Conservation (phyloP, 83 land plant species). For the Larix sibirica region DNA sequence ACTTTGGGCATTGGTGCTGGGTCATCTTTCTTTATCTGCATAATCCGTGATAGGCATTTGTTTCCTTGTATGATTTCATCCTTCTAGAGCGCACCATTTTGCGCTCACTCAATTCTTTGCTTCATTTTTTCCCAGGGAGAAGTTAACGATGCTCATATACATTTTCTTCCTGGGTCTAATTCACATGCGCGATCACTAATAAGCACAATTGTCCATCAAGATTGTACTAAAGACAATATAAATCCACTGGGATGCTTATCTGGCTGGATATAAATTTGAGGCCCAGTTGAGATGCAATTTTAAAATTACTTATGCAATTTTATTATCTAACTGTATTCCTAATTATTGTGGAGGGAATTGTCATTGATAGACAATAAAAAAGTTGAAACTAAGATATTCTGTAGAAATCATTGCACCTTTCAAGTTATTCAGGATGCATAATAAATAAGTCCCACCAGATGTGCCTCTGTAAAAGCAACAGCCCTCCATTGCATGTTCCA, state of each 20-base stretch:
- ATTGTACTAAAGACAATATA: constrained; percentile 2
- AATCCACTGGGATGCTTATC: background rate
- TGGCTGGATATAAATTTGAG: background rate
- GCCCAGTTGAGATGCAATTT: background rate
- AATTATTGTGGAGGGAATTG: background rate
- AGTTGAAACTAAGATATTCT: background rate
- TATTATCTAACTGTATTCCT: background rate
- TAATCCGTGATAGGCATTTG: background rate
- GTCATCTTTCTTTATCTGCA: background rate
- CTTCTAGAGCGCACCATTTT: constrained; percentile 3
- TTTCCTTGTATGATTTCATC: background rate
- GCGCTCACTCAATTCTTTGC: background rate
- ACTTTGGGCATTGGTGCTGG: background rate
- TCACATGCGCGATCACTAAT: background rate
- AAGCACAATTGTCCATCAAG: background rate
- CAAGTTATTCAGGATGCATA: background rate
- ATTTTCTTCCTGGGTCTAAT: background rate
- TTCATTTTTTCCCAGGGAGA: background rate
- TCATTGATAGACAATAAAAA: background rate
- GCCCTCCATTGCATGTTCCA: background rate
- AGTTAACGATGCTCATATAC: background rate
- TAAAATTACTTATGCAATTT: background rate
- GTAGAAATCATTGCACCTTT: background rate
- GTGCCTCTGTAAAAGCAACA: background rate
- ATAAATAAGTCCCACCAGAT: background rate